These are phyloP conservation scores for Fusarium sp. DNA, from an alignment of 2,329 filamentous ascomycete genomes.

Conservation along the genomic window DNA sequence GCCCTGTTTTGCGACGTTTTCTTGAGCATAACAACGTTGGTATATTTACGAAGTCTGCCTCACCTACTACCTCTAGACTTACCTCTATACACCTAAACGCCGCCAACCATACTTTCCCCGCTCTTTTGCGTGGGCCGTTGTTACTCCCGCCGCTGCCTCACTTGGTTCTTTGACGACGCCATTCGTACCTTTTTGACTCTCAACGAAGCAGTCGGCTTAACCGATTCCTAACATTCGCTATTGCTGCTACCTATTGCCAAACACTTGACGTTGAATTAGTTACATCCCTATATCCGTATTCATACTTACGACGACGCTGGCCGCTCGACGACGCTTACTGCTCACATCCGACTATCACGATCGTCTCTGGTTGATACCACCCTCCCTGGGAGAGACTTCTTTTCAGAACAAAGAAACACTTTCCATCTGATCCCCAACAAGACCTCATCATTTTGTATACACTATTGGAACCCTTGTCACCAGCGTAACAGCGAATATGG, in stretches of 20 bases:
- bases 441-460: background rate
- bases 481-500: constrained; percentile 34
- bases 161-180: constrained; percentile 24
- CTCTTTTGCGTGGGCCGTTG: constrained; percentile 34
- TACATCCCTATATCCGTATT: background rate
- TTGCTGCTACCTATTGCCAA: background rate
- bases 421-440: background rate
- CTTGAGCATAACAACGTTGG: constrained; percentile 2
- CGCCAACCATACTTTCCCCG: constrained; percentile 27
- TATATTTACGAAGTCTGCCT: background rate
- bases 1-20: constrained; percentile 13
- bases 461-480: constrained; percentile 14
- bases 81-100: constrained; percentile 1
- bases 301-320: constrained; percentile 29
- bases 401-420: background rate
- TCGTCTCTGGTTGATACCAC: background rate
- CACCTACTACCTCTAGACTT: background rate
- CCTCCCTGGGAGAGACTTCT: background rate
- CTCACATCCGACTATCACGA: constrained; percentile 9
- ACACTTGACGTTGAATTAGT: background rate
- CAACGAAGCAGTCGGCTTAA: constrained; percentile 16
- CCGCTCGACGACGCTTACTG: constrained; percentile 32
- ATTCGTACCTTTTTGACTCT: constrained; percentile 15
- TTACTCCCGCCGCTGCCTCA: constrained; percentile 26
- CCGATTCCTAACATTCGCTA: constrained; percentile 19